Evolutionary conservation across 352 stramenopile species (phyloP).

Genomic region (Phytophthora agathidicida): DNA sequence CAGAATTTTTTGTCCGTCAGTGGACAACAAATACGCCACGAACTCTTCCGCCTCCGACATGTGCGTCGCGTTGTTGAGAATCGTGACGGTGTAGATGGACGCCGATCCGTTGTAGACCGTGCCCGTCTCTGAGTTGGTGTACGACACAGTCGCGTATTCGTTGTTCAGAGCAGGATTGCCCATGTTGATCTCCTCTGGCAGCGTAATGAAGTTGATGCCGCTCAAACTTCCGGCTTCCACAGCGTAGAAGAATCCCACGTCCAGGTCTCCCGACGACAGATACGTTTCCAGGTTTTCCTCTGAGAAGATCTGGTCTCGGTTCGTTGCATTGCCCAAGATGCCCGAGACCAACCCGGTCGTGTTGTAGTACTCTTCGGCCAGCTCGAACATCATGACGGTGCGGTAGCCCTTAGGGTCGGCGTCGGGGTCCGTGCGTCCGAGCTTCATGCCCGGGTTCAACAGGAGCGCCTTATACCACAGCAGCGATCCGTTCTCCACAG

Average conservation of each 20-base stretch:
- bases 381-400: slow-evolving; percentile 43
- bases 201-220: slow-evolving; percentile 29
- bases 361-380: slow-evolving; percentile 43
- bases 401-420: slow-evolving; percentile 40
- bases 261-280: slow-evolving; percentile 30
- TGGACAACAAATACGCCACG: slow-evolving; percentile 33
- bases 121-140: slow-evolving; percentile 39
- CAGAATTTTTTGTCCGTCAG: slow-evolving; percentile 32
- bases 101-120: slow-evolving; percentile 41
- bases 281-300: slow-evolving; percentile 41
- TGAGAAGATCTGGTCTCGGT: slow-evolving; percentile 42
- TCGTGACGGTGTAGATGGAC: slow-evolving; percentile 39
- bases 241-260: slow-evolving; percentile 42
- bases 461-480: slow-evolving; percentile 37
- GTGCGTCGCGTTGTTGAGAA: slow-evolving; percentile 40
- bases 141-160: slow-evolving; percentile 36
- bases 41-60: slow-evolving; percentile 40
- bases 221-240: slow-evolving; percentile 34
- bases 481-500: slow-evolving; percentile 36
- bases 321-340: slow-evolving; percentile 39
- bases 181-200: slow-evolving; percentile 40
- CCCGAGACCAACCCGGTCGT: slow-evolving; percentile 13
- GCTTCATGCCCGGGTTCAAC: slow-evolving; percentile 35
- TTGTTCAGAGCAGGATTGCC: slow-evolving; percentile 29
- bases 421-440: slow-evolving; percentile 37